Base-by-base conservation (phyloP, 2,329 filamentous ascomycete genomes). In the Nothophaeocryptopus gaeumannii region DNA sequence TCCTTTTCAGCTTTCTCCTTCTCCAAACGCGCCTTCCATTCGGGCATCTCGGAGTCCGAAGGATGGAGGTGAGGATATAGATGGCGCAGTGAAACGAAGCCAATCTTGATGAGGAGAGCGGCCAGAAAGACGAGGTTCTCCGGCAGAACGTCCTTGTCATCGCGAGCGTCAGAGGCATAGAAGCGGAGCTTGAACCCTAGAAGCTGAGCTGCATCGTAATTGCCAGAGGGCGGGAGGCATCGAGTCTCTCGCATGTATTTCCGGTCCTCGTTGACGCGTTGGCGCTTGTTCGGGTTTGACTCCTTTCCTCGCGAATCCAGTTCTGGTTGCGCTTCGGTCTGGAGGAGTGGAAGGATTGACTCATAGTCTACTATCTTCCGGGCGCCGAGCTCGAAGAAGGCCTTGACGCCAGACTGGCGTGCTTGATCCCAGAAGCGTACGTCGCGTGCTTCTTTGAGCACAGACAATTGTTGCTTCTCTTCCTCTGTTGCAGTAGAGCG, bases 101-200 rank as follows among this genome's bases (percentile, higher is more conserved):
- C 95, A 58, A 96, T 88, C 72, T 99, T 99, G 72, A 99, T 91
- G 29, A 99, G 80, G 31, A 97, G 79, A 1, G 93, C 91, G 0
- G 91, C 86, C 13, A 99, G 80, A 59, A 93, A 95, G 29, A 97
- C 89, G 2, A 99, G 78, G 61, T 99, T 99, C 34, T 93, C 88
- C 0, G 93, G 93, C 2, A 97, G 77, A 2, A 84, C 78, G 63
- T 97, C 93, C 1, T 80, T 75, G 46, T 84, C 79, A 52, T 88
- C 83, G 48, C 92, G 82, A 32, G 86, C 84, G 26, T 84, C 77
- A 0, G 89, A 95, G 35, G 89, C 87, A 66, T 99, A 99, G 69
- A 96, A 99, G 11, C 89, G 88, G 43, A 99, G 80, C 71, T 99
- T 99, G 78, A 99, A 99, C 3, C 93, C 93, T 11, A 99, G 83